phyloP scores from a whole-genome alignment of 441 rosid species.

The Pelargonium fulgidum region DNA sequence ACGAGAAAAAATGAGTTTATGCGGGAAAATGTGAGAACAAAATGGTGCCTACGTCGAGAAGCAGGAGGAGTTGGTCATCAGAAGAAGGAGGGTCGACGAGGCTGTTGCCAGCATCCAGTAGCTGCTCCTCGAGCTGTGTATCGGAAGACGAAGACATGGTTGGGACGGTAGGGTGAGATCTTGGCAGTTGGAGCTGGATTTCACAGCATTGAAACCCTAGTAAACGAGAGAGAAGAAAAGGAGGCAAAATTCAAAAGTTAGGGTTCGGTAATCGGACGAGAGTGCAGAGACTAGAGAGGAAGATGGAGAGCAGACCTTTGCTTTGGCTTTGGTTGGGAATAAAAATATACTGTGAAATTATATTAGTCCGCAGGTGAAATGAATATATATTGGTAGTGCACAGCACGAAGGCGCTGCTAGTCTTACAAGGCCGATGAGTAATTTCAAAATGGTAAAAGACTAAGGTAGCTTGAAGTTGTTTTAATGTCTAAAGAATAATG shows the following conservation, averaged over 20 bases:
- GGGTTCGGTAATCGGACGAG: not conserved
- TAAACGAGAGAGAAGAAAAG: not conserved
- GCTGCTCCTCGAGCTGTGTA: not conserved
- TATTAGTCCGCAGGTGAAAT: too few relatives aligned
- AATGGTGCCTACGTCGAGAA: not conserved
- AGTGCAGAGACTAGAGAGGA: not conserved
- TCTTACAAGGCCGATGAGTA: too few relatives aligned
- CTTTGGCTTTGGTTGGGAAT: not conserved
- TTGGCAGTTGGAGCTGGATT: not conserved
- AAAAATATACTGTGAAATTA: too few relatives aligned
- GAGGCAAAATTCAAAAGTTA: not conserved
- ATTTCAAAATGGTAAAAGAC: too few relatives aligned
- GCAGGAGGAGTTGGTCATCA: not conserved
- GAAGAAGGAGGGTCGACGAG: not conserved
- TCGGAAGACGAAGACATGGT: not conserved
- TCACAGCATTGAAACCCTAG: conserved; percentile 5
- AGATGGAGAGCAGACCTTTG: not conserved
- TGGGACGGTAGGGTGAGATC: not conserved
- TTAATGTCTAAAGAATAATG: too few relatives aligned
- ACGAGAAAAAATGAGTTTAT: not conserved
- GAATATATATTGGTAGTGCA: too few relatives aligned
- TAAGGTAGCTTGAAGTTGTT: too few relatives aligned
- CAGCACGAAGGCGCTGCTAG: too few relatives aligned
- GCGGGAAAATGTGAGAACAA: not conserved
- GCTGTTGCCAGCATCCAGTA: not conserved